Evolutionary conservation across 352 stramenopile genomes (phyloP).

Genomic region (Globisporangium abappressorium): DNA sequence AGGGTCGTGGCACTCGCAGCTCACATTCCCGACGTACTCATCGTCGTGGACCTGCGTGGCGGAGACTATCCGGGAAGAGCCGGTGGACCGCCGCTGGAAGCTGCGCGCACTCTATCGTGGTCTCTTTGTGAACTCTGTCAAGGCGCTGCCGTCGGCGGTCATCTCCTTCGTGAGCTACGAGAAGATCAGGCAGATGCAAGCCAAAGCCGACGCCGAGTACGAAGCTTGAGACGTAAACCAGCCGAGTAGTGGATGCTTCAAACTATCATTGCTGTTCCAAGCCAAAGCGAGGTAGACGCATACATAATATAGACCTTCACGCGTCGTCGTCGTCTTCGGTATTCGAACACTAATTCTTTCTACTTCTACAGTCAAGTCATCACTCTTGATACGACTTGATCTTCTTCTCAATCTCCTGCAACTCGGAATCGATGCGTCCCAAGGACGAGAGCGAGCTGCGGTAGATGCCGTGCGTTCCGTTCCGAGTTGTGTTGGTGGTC

Average conservation of each 20-base stretch:
- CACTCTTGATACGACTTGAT: slow-evolving; percentile 42
- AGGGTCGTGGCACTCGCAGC: slow-evolving; percentile 53
- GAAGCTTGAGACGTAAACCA: slow-evolving; percentile 11
- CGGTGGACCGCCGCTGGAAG: slow-evolving; percentile 15
- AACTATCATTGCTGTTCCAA: neutral
- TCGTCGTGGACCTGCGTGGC: slow-evolving; percentile 73
- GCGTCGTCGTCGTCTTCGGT: slow-evolving; percentile 2
- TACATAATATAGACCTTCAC: slow-evolving; percentile 14
- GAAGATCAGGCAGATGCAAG: slow-evolving; percentile 61
- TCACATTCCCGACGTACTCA: slow-evolving; percentile 65
- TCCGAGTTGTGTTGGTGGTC: neutral
- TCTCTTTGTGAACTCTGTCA: slow-evolving; percentile 69
- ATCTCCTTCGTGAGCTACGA: slow-evolving; percentile 85
- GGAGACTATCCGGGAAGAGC: slow-evolving; percentile 41
- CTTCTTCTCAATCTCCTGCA: slow-evolving; percentile 72
- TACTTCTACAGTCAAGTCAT: slow-evolving; percentile 7
- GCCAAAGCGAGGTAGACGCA: neutral
- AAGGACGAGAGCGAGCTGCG: slow-evolving; percentile 51
- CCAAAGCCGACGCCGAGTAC: slow-evolving; percentile 28
- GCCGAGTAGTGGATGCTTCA: neutral
- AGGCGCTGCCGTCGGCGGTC: slow-evolving; percentile 61
- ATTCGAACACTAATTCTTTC: slow-evolving; percentile 3
- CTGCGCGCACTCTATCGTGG: slow-evolving; percentile 67
- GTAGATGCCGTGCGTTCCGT: slow-evolving; percentile 35
- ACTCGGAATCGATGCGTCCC: slow-evolving; percentile 52